Conservation (phyloP, 2,329 filamentous ascomycete genomes). For the Nemania sp. region DNA sequence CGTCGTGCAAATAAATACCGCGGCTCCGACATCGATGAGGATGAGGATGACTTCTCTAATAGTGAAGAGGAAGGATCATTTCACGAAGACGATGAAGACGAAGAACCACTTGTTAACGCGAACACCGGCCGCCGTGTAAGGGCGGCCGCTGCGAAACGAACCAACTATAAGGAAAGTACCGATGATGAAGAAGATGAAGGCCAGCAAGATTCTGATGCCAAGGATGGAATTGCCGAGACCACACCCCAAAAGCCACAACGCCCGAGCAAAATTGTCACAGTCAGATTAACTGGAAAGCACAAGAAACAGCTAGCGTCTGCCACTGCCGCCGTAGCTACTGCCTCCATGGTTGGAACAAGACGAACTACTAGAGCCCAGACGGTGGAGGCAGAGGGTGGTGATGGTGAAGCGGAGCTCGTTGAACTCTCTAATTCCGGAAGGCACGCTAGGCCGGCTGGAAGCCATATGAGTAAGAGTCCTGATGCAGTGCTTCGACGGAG, state of each 20-base stretch:
- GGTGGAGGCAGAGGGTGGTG: conserved; percentile 66
- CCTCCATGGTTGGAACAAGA: conserved; percentile 52
- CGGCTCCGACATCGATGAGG: conserved; percentile 73
- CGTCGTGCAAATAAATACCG: conserved; percentile 58
- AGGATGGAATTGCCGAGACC: conserved; percentile 55
- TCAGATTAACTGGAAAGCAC: conserved; percentile 53
- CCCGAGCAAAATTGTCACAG: conserved; percentile 58
- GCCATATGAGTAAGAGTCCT: conserved; percentile 67
- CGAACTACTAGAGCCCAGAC: conserved; percentile 65
- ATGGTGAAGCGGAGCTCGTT: conserved; percentile 63
- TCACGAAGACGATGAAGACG: conserved; percentile 45
- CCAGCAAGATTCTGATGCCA: conserved; percentile 47
- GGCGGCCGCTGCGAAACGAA: conserved; percentile 58
- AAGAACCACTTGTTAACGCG: conserved; percentile 54
- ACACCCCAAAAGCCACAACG: conserved; percentile 48
- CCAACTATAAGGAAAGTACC: conserved; percentile 61
- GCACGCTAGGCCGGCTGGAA: conserved; percentile 63
- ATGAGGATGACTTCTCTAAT: conserved; percentile 64
- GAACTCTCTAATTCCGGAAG: conserved; percentile 72
- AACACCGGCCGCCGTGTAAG: conserved; percentile 60
- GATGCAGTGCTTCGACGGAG: conserved; percentile 61
- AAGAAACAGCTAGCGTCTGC: conserved; percentile 42
- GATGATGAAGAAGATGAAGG: conserved; percentile 55
- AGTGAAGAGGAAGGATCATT: conserved; percentile 65
- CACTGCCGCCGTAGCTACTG: conserved; percentile 36